These are phyloP conservation scores for Pseudogymnoascus sp. DNA, from an alignment of 2,329 filamentous ascomycete species.

Conservation along the genomic window DNA sequence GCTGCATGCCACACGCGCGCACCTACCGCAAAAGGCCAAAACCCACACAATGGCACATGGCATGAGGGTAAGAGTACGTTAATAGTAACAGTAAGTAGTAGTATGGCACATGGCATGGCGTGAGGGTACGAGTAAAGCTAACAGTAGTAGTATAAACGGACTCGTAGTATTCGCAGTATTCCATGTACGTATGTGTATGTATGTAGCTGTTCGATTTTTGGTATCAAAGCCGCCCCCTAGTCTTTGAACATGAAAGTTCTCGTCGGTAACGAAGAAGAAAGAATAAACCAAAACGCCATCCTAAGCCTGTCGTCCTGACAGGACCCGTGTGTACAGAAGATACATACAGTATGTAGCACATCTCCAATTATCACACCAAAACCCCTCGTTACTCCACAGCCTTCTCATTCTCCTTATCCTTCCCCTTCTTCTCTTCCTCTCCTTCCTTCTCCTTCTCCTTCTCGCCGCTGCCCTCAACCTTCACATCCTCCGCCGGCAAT, in stretches of 20 bases:
- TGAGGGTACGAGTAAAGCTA: too few relatives aligned
- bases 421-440: background rate
- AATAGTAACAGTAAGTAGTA: too few relatives aligned
- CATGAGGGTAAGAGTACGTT: background rate
- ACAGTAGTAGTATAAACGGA: too few relatives aligned
- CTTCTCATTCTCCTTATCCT: background rate
- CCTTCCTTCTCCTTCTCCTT: background rate
- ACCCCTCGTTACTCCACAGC: background rate
- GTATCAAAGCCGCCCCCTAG: background rate
- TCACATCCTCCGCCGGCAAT: background rate
- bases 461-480: background rate
- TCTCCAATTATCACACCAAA: background rate
- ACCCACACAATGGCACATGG: too few relatives aligned
- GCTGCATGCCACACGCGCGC: background rate
- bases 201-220: slow-evolving; percentile 1
- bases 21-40: background rate
- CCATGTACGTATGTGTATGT: background rate
- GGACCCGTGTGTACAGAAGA: background rate
- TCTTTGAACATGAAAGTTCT: background rate
- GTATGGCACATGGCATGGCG: too few relatives aligned
- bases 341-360: slow-evolving; percentile 1
- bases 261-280: background rate
- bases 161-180: background rate
- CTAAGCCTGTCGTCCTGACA: background rate
- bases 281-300: background rate